phyloP scores from a whole-genome alignment of 164 flowering plant genomes.

The Malania oleifera region DNA sequence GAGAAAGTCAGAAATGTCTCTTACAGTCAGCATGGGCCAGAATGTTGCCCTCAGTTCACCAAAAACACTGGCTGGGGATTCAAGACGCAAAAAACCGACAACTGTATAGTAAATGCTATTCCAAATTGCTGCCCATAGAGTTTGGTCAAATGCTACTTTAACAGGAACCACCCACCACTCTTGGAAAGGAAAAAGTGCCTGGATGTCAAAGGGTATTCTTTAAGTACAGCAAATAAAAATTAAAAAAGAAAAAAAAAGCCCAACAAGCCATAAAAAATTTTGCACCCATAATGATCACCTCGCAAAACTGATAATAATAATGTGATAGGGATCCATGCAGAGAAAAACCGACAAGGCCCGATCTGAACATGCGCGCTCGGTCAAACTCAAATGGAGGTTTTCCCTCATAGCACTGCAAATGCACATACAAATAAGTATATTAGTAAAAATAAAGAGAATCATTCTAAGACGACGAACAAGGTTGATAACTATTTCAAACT shows the following conservation, averaged over 20 bases:
- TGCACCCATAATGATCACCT: conserved; percentile 35
- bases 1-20: conserved; percentile 14
- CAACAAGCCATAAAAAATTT: background rate
- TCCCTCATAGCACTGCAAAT: conserved; percentile 65
- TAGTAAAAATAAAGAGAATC: background rate
- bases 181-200: conserved; percentile 81
- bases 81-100: conserved; percentile 68
- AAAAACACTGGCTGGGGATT: conserved; percentile 52
- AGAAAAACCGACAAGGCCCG: conserved; percentile 75
- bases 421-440: background rate
- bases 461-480: background rate
- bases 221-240: conserved; percentile 15
- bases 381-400: conserved; percentile 75
- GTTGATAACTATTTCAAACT: background rate
- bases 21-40: conserved; percentile 89
- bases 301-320: conserved; percentile 72
- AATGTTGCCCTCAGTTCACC: conserved; percentile 67
- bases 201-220: conserved; percentile 13
- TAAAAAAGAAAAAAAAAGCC: background rate
- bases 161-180: conserved; percentile 98
- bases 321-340: conserved; percentile 83
- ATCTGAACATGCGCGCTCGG: conserved; percentile 58
- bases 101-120: conserved; percentile 74
- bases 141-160: conserved; percentile 89
- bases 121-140: conserved; percentile 86